Base-by-base conservation (phyloP, 1,284 basidiomycete genomes). In the Trichosporon coremiiforme region DNA sequence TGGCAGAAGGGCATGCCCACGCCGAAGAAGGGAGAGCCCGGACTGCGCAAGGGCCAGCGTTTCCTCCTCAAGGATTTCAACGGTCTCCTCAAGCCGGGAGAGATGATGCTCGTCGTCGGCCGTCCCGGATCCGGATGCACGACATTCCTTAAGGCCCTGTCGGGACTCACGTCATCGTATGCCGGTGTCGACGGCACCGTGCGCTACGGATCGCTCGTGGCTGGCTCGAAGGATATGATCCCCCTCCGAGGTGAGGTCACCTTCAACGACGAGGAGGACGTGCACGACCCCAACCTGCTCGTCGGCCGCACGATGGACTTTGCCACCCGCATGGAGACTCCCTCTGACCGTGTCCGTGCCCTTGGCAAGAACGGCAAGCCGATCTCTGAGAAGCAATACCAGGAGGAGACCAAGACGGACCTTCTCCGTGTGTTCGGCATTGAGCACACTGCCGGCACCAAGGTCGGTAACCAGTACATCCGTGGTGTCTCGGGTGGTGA, bases 401-500 rank as follows among this genome's bases (percentile, higher is more conserved):
- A 66, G 64, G 38, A 68, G 29, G 64, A 66, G 64, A 64, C 64
- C 15, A 68, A 64, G 65, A 20, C 33, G 15, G 66, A 66, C 55
- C 68, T 90, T 35, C 85, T 87, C 76, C 90, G 89, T 15, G 86
- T 91, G 22, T 90, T 94, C 75, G 91, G 91, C 8, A 84, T 95
- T 66, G 84, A 85, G n/a, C 90, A 91, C 72, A 93, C 91, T 0
- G 85, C 62, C 55, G 22, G 66, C 47, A 57, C 65, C 1, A 70
- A 74, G 74, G 64, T 94, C 25, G 93, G 93, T 2, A 88, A 93
- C 81, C 89, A 89, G 4, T 86, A 87, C 4, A 85, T 93, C 2
- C 85, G 91, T 6, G 93, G 93, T 65, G 88, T 94, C 0, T 90
- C 89, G 31, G 93, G 92, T 20, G 93, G 94, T 62, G 85, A 86